These are phyloP conservation scores for Penicilliopsis zonata DNA, from an alignment of 495 filamentous ascomycete species.

Conservation along the genomic window DNA sequence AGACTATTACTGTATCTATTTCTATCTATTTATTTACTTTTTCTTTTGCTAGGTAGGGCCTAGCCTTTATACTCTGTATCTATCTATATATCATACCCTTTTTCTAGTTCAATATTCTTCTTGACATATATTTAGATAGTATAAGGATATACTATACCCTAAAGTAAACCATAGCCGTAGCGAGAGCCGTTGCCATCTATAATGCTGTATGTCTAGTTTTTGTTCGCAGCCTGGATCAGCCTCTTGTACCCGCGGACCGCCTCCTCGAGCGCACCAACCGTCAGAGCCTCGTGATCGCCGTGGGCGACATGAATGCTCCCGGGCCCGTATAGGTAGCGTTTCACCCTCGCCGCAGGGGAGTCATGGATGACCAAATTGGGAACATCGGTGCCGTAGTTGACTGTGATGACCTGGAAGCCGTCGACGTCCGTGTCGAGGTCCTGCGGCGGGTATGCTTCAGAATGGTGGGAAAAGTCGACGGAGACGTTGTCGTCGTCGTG, in stretches of 20 bases:
- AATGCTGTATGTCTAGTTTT: too few species aligned
- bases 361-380: slow-evolving; percentile 47
- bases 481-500: slow-evolving; percentile 46
- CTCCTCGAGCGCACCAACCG: slow-evolving; percentile 50
- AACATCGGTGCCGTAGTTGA: slow-evolving; percentile 91
- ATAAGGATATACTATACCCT: too few species aligned
- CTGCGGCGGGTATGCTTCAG: slow-evolving; percentile 58
- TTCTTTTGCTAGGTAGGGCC: slow-evolving; percentile 1
- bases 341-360: slow-evolving; percentile 30
- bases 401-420: slow-evolving; percentile 66
- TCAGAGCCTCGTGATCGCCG: slow-evolving; percentile 70
- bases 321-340: slow-evolving; percentile 79
- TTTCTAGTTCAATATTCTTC: too few species aligned
- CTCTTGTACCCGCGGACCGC: slow-evolving; percentile 62
- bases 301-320: slow-evolving; percentile 86
- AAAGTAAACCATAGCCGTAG: too few species aligned
- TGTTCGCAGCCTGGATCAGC: slow-evolving; percentile 53
- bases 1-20: too few species aligned
- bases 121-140: too few species aligned
- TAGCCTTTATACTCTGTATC: too few species aligned
- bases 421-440: slow-evolving; percentile 69
- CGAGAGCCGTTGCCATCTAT: too few species aligned
- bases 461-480: slow-evolving; percentile 35
- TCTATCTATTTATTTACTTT: slow-evolving; percentile 1
- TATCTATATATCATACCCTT: too few species aligned